phyloP scores from a whole-genome alignment of 2,329 filamentous ascomycete genomes.

The Bipolaris zeicola region DNA sequence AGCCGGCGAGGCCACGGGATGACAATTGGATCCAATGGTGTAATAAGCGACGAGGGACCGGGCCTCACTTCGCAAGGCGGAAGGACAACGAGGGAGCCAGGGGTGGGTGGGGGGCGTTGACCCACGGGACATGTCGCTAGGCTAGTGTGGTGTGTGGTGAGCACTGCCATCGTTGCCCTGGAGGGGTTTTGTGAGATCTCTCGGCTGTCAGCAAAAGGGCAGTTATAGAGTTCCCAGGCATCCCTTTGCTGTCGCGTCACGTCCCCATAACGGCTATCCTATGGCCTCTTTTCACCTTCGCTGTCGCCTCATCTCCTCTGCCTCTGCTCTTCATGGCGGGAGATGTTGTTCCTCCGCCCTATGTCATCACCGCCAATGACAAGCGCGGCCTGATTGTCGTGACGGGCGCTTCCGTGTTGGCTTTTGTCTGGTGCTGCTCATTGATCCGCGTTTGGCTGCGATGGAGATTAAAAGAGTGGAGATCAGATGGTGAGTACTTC shows the following conservation, averaged over 20 bases:
- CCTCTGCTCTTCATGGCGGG: slow-evolving; percentile 23
- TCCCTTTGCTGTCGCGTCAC: neutral
- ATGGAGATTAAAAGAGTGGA: slow-evolving; percentile 37
- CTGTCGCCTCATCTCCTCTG: slow-evolving; percentile 7
- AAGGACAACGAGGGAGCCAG: neutral
- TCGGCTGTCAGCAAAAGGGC: neutral
- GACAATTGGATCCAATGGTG: no score
- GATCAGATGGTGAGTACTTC: slow-evolving; percentile 38
- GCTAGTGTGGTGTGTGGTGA: neutral
- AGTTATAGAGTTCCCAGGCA: neutral
- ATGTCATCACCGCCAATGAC: slow-evolving; percentile 36
- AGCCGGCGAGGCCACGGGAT: no score
- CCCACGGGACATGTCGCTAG: slow-evolving; percentile 2
- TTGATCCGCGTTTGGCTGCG: slow-evolving; percentile 40
- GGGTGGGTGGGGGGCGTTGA: no score
- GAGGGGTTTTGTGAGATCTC: slow-evolving; percentile 3
- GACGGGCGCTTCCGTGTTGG: slow-evolving; percentile 32
- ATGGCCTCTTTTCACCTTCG: slow-evolving; percentile 2
- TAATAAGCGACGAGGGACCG: slow-evolving; percentile 1
- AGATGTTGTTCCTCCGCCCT: slow-evolving; percentile 34
- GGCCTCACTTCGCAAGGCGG: neutral
- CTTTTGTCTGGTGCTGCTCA: slow-evolving; percentile 40
- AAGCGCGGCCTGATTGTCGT: slow-evolving; percentile 45
- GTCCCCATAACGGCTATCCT: neutral
- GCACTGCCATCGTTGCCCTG: neutral